A percentile compares a stretch with the other conserved stretches of the same genome.
Evolutionary conservation across 495 filamentous ascomycete species (phyloP).

Genomic region (Talaromyces borbonicus): DNA sequence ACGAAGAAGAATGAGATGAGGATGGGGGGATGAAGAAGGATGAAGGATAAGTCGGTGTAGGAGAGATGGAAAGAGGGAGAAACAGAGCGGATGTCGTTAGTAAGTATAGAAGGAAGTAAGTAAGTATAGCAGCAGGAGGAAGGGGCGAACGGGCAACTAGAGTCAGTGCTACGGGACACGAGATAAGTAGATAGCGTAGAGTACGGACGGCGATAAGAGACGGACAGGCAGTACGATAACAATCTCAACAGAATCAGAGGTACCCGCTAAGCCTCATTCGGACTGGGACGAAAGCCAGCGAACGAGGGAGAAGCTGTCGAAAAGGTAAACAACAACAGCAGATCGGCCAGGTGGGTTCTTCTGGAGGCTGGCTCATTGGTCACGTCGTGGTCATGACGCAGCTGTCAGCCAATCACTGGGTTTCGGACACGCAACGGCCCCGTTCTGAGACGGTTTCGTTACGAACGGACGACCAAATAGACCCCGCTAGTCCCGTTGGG

Average conservation of each 20-base stretch:
- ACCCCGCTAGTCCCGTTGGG: not conserved
- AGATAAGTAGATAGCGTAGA: not conserved
- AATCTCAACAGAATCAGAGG: no score
- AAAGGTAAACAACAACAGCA: no score
- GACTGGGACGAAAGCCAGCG: slow-evolving; percentile 6
- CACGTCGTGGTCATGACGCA: slow-evolving; percentile 4
- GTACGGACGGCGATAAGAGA: slow-evolving; percentile 4
- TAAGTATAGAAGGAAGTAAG: not conserved
- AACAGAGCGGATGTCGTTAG: not conserved
- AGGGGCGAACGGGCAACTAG: not conserved
- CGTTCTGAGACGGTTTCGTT: slow-evolving; percentile 8
- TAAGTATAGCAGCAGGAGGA: slow-evolving; percentile 5
- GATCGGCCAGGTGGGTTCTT: no score
- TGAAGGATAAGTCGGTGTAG: slow-evolving; percentile 4
- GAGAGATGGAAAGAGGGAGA: not conserved
- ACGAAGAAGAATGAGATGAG: slow-evolving; percentile 10
- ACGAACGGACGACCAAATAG: no score
- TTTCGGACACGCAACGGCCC: not conserved
- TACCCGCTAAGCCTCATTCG: no score
- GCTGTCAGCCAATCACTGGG: not conserved
- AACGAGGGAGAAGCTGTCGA: slow-evolving; percentile 8
- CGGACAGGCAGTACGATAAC: not conserved
- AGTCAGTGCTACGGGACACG: no score
- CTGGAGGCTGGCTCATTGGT: no score
- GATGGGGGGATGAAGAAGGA: slow-evolving; percentile 5